phyloP scores from a whole-genome alignment of 768 basidiomycete species.

The Mycena galericulata region DNA sequence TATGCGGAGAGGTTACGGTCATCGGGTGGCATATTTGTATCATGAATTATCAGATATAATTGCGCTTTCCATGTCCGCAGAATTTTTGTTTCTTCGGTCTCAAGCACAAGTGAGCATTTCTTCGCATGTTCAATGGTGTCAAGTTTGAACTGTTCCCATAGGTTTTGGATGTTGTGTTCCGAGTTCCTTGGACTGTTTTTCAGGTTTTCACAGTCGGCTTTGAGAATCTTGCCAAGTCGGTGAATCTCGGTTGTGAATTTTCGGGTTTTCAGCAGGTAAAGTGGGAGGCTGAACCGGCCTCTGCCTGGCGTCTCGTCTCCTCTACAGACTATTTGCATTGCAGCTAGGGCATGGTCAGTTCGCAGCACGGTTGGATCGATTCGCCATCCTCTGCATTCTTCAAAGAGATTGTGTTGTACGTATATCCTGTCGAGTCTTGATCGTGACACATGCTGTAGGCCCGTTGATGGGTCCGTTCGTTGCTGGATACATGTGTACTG shows the following conservation, averaged over 20 bases:
- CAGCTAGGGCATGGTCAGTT: slow-evolving; percentile 26
- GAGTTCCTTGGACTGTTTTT: neutral
- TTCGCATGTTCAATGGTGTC: slow-evolving; percentile 1
- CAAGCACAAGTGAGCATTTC: neutral
- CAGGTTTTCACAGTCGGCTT: neutral
- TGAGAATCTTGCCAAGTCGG: neutral
- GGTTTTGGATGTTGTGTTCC: slow-evolving; percentile 1
- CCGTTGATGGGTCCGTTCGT: neutral
- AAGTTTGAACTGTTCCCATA: slow-evolving; percentile 11
- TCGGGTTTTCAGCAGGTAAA: too few relatives aligned
- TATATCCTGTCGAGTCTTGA: slow-evolving; percentile 24
- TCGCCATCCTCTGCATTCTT: slow-evolving; percentile 9
- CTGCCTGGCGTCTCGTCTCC: slow-evolving; percentile 4
- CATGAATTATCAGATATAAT: slow-evolving; percentile 10
- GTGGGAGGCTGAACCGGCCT: too few relatives aligned
- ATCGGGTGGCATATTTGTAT: neutral
- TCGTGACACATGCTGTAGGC: neutral
- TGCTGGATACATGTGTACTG: slow-evolving; percentile 9
- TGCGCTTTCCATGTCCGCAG: slow-evolving; percentile 4
- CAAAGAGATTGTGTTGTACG: neutral
- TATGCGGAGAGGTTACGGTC: neutral
- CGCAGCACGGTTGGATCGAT: slow-evolving; percentile 7
- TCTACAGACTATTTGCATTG: slow-evolving; percentile 8
- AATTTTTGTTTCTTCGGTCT: neutral
- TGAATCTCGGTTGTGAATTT: too few relatives aligned